Percentiles rank a stretch among this genome's conserved stretches.
phyloP scores from a whole-genome alignment of 805 yeast genomes.

The Hanseniaspora vineae region DNA sequence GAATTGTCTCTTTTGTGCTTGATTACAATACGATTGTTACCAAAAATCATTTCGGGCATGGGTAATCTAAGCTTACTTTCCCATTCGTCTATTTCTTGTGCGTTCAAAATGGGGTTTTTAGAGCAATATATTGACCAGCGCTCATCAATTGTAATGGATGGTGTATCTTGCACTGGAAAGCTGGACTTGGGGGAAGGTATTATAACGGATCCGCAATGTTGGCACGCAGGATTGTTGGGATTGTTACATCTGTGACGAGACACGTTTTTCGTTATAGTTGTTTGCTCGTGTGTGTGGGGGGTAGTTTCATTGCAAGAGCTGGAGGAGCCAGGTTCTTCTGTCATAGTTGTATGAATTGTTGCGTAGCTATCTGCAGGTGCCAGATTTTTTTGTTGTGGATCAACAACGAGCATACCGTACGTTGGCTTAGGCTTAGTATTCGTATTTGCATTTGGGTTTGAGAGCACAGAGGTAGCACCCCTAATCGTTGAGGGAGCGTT shows the following conservation, averaged over 20 bases:
- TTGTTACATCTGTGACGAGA: slow-evolving; percentile 17
- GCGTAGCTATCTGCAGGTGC: no score
- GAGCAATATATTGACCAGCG: slow-evolving; percentile 62
- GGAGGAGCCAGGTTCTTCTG: no score
- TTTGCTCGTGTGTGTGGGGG: no score
- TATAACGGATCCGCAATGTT: slow-evolving; percentile 56
- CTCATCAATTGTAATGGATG: slow-evolving; percentile 53
- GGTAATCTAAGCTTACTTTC: slow-evolving; percentile 56
- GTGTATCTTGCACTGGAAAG: slow-evolving; percentile 49
- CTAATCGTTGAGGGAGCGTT: no score
- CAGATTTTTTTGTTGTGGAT: no score
- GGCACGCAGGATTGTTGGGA: slow-evolving; percentile 36
- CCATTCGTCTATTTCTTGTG: slow-evolving; percentile 58
- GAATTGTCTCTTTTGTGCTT: slow-evolving; percentile 19
- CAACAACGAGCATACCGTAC: no score
- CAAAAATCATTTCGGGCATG: slow-evolving; percentile 95
- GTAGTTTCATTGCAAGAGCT: no score
- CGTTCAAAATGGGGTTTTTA: slow-evolving; percentile 64
- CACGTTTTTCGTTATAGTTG: neutral
- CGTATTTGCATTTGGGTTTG: no score
- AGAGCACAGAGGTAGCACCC: no score
- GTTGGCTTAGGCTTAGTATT: no score
- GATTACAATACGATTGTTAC: slow-evolving; percentile 56
- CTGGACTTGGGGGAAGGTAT: slow-evolving; percentile 67
- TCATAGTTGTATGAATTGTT: no score